Conservation (phyloP, 2,329 filamentous ascomycete species). For the Claviceps cyperi region DNA sequence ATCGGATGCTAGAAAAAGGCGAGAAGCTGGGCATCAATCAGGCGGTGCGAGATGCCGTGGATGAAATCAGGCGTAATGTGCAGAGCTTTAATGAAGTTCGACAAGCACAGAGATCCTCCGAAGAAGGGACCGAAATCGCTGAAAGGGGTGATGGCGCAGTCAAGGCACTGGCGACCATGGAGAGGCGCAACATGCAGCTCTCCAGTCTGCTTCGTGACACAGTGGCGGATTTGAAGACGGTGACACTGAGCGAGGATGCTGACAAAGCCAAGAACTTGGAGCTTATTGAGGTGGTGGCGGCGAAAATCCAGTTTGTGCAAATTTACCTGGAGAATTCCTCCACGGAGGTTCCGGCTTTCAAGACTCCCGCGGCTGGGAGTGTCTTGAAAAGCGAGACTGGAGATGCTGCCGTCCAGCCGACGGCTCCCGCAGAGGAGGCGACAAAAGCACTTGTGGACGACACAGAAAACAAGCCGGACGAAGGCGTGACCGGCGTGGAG, state of each 20-base stretch:
- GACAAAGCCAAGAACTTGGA: slow-evolving; percentile 36
- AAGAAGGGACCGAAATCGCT: slow-evolving; percentile 11
- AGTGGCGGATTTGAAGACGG: slow-evolving; percentile 45
- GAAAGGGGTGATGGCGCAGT: slow-evolving; percentile 20
- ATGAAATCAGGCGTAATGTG: slow-evolving; percentile 65
- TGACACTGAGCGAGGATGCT: slow-evolving; percentile 35
- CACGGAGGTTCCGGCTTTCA: slow-evolving; percentile 28
- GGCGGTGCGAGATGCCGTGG: slow-evolving; percentile 66
- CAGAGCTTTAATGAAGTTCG: slow-evolving; percentile 48
- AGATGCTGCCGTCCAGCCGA: not conserved
- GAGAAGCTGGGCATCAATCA: slow-evolving; percentile 70
- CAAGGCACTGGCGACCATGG: slow-evolving; percentile 34
- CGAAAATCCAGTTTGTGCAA: slow-evolving; percentile 52
- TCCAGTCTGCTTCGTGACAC: slow-evolving; percentile 55
- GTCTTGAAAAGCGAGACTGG: not conserved
- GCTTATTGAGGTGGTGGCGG: slow-evolving; percentile 41
- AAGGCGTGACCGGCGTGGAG: not conserved
- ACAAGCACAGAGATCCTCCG: slow-evolving; percentile 24
- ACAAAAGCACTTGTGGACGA: not conserved
- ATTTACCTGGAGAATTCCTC: slow-evolving; percentile 45
- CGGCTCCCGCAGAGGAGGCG: not conserved
- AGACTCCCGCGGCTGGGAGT: not conserved
- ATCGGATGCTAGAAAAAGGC: slow-evolving; percentile 55
- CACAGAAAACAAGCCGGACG: not conserved
- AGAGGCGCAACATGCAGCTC: slow-evolving; percentile 51